phyloP scores from a whole-genome alignment of 2,329 filamentous ascomycete genomes.

The Cordyceps cateniannulata region DNA sequence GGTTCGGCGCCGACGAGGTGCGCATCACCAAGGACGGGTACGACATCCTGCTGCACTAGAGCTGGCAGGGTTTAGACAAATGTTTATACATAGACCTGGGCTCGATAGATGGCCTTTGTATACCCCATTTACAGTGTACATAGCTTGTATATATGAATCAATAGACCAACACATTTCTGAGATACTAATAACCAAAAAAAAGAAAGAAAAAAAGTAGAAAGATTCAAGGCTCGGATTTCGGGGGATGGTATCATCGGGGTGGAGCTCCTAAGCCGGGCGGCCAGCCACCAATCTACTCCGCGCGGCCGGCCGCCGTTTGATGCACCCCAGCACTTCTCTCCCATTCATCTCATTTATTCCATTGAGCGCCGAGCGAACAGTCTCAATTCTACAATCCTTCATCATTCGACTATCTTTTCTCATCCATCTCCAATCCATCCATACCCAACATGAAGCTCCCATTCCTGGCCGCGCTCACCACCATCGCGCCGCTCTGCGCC shows the following conservation, averaged over 20 bases:
- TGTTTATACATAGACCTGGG: neutral
- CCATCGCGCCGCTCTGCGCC: neutral
- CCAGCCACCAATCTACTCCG: neutral
- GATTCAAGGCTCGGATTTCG: too few relatives aligned
- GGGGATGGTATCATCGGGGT: neutral
- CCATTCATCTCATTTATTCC: neutral
- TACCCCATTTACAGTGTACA: neutral
- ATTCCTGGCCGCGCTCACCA: neutral
- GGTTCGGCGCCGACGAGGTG: constrained; percentile 53
- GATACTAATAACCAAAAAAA: too few relatives aligned
- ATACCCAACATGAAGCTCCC: constrained; percentile 3
- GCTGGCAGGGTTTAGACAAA: neutral
- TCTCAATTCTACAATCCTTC: too few relatives aligned
- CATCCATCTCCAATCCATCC: neutral
- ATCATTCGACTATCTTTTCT: too few relatives aligned
- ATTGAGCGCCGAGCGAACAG: too few relatives aligned
- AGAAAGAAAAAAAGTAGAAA: too few relatives aligned
- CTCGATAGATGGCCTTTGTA: neutral
- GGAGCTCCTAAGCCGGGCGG: too few relatives aligned
- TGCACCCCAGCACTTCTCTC: neutral
- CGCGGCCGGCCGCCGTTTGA: neutral
- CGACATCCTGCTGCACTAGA: constrained; percentile 55
- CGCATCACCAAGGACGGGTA: constrained; percentile 63
- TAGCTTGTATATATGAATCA: neutral
- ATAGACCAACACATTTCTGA: neutral